Conservation (phyloP, 73 alveolate species). For the Diophrys sp. region DNA sequence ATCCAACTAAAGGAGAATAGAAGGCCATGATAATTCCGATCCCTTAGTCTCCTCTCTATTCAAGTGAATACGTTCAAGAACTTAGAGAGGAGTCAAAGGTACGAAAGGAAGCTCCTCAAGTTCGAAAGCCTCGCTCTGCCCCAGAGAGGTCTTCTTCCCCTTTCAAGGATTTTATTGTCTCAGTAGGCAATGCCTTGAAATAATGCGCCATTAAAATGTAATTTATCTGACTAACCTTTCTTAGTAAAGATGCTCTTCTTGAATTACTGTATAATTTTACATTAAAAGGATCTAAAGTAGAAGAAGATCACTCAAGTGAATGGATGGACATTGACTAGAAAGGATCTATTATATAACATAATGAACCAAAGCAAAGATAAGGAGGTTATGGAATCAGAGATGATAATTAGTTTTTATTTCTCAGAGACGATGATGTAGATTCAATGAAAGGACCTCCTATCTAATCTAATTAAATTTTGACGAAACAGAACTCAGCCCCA, state of each 20-base stretch:
- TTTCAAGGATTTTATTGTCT: too few species aligned
- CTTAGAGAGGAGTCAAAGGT: not conserved
- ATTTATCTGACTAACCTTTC: not conserved
- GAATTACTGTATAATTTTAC: not conserved
- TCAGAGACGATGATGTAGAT: not conserved
- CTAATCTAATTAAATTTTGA: not conserved
- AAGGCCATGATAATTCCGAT: not conserved
- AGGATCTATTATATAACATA: not conserved
- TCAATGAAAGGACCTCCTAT: too few species aligned
- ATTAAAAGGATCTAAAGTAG: not conserved
- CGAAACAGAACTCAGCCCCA: not conserved
- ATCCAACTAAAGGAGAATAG: not conserved
- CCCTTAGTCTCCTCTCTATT: not conserved
- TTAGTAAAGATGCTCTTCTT: not conserved
- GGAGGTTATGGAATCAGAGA: not conserved
- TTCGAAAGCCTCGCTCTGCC: not conserved
- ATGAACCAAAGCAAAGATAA: not conserved
- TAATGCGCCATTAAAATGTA: slow-evolving; percentile 1
- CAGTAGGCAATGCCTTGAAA: not conserved
- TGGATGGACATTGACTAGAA: not conserved
- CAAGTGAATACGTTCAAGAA: not conserved
- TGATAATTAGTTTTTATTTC: too few species aligned
- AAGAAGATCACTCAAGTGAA: not conserved
- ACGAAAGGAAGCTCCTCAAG: not conserved
- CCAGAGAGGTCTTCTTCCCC: too few species aligned